Evolutionary conservation across 441 rosid genomes (phyloP).

Genomic region (Adansonia gregorii): DNA sequence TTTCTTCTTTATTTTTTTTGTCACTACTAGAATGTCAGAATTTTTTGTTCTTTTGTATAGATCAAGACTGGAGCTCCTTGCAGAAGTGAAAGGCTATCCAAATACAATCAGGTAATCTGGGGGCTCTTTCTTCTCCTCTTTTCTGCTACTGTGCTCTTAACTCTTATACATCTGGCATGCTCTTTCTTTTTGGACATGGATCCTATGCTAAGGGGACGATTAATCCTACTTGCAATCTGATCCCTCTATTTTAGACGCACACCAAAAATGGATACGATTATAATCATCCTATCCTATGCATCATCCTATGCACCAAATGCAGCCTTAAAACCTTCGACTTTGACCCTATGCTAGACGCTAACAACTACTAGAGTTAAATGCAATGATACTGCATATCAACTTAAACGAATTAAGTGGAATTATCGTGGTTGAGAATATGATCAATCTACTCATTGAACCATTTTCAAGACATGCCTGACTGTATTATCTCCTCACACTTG

Average conservation of each 20-base stretch:
- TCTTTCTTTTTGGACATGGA: no score
- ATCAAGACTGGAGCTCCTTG: slow-evolving; percentile 99
- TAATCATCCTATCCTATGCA: no score
- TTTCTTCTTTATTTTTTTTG: background rate
- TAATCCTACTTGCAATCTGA: no score
- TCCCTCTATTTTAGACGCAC: no score
- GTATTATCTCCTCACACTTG: background rate
- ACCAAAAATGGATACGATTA: no score
- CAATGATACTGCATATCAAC: background rate
- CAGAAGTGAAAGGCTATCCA: slow-evolving; percentile 90
- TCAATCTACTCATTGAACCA: background rate
- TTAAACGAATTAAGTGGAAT: background rate
- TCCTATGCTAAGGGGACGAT: background rate
- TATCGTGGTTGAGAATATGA: background rate
- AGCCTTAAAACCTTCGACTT: background rate
- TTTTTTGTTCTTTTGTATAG: slow-evolving; percentile 42
- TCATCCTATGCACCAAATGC: no score
- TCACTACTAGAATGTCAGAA: background rate
- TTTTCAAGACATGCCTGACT: background rate
- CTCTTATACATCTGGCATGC: no score
- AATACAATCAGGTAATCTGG: slow-evolving; percentile 85
- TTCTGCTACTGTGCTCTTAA: background rate
- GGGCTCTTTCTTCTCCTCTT: background rate
- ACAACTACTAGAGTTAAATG: background rate
- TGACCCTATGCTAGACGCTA: background rate